Evolutionary conservation across 768 basidiomycete species (phyloP).

Genomic region (Russula dissimulans): DNA sequence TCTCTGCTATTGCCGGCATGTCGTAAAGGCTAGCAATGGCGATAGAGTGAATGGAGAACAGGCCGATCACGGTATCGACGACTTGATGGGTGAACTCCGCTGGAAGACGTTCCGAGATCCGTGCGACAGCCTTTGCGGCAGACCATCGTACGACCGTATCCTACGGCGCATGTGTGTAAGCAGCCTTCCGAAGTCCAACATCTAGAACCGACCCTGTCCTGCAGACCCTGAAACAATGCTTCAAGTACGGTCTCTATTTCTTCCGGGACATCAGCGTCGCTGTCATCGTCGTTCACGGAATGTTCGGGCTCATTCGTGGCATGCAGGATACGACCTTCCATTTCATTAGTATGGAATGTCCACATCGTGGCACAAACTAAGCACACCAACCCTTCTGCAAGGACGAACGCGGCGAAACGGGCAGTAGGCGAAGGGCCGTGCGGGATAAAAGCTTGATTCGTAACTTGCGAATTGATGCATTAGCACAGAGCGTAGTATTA

Average conservation of each 20-base stretch:
- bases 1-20: conserved; percentile 69
- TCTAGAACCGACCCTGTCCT: conserved; percentile 60
- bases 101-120: conserved; percentile 76
- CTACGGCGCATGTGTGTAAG: conserved; percentile 33
- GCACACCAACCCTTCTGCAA: conserved; percentile 35
- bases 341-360: background rate
- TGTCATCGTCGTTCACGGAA: conserved; percentile 21
- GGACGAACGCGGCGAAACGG: conserved; percentile 31
- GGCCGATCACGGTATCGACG: conserved; percentile 62
- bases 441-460: conserved; percentile 61
- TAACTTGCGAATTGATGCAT: conserved; percentile 62
- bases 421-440: conserved; percentile 52
- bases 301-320: conserved; percentile 17
- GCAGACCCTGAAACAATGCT: conserved; percentile 59
- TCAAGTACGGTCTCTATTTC: conserved; percentile 69
- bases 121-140: conserved; percentile 83
- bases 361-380: background rate
- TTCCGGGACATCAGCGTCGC: conserved; percentile 62
- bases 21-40: conserved; percentile 58
- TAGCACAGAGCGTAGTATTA: conserved; percentile 35
- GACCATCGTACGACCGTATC: conserved; percentile 95
- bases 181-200: background rate
- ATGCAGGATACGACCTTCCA: background rate
- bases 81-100: conserved; percentile 68
- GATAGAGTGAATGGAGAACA: conserved; percentile 71